Evolutionary conservation across 768 basidiomycete species (phyloP).

Genomic region (Phylloporus rhodoxanthus): DNA sequence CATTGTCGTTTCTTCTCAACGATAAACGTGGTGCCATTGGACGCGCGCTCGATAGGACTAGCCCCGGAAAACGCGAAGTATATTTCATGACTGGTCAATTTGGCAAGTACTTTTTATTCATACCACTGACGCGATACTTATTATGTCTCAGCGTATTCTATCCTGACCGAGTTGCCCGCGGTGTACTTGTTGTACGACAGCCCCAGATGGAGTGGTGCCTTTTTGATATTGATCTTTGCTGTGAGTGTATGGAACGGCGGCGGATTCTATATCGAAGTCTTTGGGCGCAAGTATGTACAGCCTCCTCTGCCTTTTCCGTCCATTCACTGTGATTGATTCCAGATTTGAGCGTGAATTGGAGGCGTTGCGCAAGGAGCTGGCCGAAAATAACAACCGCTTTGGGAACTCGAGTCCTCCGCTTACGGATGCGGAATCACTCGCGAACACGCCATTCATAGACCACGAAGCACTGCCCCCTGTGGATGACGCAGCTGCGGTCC

Average conservation of each 20-base stretch:
- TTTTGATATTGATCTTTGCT: conserved; percentile 73
- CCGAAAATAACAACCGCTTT: conserved; percentile 56
- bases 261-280: conserved; percentile 94
- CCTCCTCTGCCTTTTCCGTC: background rate
- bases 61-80: conserved; percentile 55
- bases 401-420: conserved; percentile 48
- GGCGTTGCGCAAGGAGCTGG: conserved; percentile 83
- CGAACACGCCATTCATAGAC: conserved; percentile 32
- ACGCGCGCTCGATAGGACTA: conserved; percentile 54
- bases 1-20: conserved; percentile 82
- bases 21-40: conserved; percentile 85
- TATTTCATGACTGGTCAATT: conserved; percentile 86
- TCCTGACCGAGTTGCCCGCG: conserved; percentile 82
- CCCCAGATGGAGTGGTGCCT: conserved; percentile 67
- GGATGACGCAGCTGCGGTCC: conserved; percentile 14
- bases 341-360: conserved; percentile 94
- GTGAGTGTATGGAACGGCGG: conserved; percentile 96
- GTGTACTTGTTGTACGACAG: conserved; percentile 81
- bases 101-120: conserved; percentile 36
- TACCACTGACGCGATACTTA: background rate
- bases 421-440: conserved; percentile 38
- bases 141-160: conserved; percentile 58
- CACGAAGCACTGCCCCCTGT: conserved; percentile 15
- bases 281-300: conserved; percentile 82
- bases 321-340: conserved; percentile 6